Evolutionary conservation across 2,329 filamentous ascomycete genomes (phyloP).

Genomic region (Alternaria burnsii): DNA sequence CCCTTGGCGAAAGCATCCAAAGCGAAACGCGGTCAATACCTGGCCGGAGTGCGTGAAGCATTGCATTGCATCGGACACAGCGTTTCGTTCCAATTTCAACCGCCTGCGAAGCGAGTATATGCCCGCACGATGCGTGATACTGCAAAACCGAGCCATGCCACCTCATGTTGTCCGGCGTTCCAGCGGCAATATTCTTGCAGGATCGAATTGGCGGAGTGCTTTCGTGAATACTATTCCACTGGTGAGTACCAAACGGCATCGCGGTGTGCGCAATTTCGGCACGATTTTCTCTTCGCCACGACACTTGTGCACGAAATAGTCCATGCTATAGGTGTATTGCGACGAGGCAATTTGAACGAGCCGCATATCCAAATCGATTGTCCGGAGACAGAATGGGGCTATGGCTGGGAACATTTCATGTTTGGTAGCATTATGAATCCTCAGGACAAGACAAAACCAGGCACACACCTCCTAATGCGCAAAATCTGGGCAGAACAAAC

Average conservation of each 20-base stretch:
- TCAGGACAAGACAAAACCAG: slow-evolving; percentile 26
- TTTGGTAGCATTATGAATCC: slow-evolving; percentile 47
- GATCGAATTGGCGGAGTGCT: slow-evolving; percentile 37
- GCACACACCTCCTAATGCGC: slow-evolving; percentile 37
- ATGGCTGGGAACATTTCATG: slow-evolving; percentile 50
- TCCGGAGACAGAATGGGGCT: slow-evolving; percentile 44
- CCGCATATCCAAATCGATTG: slow-evolving; percentile 35
- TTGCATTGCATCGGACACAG: slow-evolving; percentile 39
- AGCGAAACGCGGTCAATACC: slow-evolving; percentile 16
- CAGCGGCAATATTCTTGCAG: slow-evolving; percentile 18
- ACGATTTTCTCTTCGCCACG: slow-evolving; percentile 46
- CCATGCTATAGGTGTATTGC: slow-evolving; percentile 47
- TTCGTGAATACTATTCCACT: slow-evolving; percentile 28
- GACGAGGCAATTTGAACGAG: slow-evolving; percentile 39
- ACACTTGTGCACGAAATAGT: slow-evolving; percentile 46
- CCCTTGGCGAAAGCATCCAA: slow-evolving; percentile 23
- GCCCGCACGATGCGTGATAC: slow-evolving; percentile 28
- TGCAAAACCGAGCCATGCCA: slow-evolving; percentile 12
- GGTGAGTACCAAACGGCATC: slow-evolving; percentile 33
- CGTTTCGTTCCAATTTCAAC: slow-evolving; percentile 30
- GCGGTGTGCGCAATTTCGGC: slow-evolving; percentile 41
- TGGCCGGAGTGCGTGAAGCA: slow-evolving; percentile 31
- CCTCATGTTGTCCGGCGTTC: slow-evolving; percentile 25
- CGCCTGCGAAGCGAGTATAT: slow-evolving; percentile 27
- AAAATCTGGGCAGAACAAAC: slow-evolving; percentile 38